Conservation (phyloP, 768 basidiomycete species). For the Serendipita sp. region DNA sequence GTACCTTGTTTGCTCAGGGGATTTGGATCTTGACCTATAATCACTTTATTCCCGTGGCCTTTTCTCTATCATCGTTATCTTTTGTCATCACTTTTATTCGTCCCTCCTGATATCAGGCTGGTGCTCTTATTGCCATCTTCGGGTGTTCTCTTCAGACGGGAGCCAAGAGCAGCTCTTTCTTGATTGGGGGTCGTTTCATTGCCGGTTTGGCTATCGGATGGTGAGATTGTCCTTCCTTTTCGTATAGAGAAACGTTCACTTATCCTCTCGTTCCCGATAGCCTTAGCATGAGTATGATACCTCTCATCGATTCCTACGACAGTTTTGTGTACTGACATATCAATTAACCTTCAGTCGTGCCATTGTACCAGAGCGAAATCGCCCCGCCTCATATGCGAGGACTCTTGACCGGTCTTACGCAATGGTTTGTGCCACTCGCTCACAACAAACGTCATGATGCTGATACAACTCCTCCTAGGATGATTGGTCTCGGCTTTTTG, state of each 20-base stretch:
- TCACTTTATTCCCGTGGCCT: not conserved
- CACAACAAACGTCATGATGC: not conserved
- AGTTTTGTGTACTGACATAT: not conserved
- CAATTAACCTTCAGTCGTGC: conserved; percentile 29
- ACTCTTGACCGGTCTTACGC: conserved; percentile 45
- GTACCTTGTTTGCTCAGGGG: not conserved
- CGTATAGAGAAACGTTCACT: not conserved
- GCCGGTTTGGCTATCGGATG: conserved; percentile 39
- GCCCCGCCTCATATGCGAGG: conserved; percentile 48
- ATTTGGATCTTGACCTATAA: too few species aligned
- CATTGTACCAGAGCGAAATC: conserved; percentile 46
- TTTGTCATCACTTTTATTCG: not conserved
- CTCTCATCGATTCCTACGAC: not conserved
- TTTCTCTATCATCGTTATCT: conserved; percentile 9
- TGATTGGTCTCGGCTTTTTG: conserved; percentile 47
- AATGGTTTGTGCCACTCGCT: conserved; percentile 21
- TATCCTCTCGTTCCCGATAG: not conserved
- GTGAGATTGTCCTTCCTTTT: conserved; percentile 18
- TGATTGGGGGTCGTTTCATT: conserved; percentile 41
- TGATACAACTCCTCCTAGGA: conserved; percentile 12
- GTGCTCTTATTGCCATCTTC: conserved; percentile 32
- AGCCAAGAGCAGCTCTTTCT: conserved; percentile 38
- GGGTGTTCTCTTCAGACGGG: conserved; percentile 49
- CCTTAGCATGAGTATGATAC: not conserved
- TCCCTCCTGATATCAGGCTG: conserved; percentile 23